A percentile compares a stretch with the other conserved stretches of the same genome.
phyloP scores from a whole-genome alignment of 2,329 filamentous ascomycete genomes.

The Epichloe sylvatica region DNA sequence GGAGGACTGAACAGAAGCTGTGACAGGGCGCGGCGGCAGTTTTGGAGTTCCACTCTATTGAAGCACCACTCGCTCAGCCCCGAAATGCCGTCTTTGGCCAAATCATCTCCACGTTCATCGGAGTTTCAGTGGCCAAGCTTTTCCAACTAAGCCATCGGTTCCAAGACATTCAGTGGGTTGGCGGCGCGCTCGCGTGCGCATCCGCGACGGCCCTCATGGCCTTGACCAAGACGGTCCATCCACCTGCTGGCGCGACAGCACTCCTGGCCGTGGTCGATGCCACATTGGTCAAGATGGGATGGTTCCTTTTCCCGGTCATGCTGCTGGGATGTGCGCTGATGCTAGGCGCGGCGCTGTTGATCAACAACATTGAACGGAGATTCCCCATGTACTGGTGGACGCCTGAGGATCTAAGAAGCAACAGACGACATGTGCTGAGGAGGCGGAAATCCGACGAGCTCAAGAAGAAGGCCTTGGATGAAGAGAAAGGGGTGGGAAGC shows the following conservation, averaged over 20 bases:
- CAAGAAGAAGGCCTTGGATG: constrained; percentile 3
- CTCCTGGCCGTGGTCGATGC: constrained; percentile 51
- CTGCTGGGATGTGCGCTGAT: constrained; percentile 47
- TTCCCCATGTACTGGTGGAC: constrained; percentile 64
- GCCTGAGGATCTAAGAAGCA: constrained; percentile 19
- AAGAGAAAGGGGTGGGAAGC: constrained; percentile 2
- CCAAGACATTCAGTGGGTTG: constrained; percentile 46
- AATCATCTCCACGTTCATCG: constrained; percentile 44
- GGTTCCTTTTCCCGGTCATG: constrained; percentile 52
- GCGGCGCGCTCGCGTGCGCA: constrained; percentile 51
- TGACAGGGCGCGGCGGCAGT: constrained; percentile 59
- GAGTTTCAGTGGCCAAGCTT: constrained; percentile 49
- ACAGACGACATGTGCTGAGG: constrained; percentile 3
- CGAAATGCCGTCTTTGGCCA: constrained; percentile 58
- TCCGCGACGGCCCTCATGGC: constrained; percentile 50
- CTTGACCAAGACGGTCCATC: constrained; percentile 58
- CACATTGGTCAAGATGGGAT: constrained; percentile 43
- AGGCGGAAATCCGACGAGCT: constrained; percentile 5
- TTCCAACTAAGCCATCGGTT: constrained; percentile 39
- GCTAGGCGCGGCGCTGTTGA: constrained; percentile 44
- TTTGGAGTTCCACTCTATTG: constrained; percentile 59
- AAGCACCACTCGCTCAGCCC: constrained; percentile 59
- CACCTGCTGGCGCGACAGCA: constrained; percentile 61
- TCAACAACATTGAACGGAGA: constrained; percentile 55
- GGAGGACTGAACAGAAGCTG: background rate